Percentiles rank a stretch among this genome's conserved stretches.
Conservation (phyloP, 768 basidiomycete species). For the Grammothele lineata region DNA sequence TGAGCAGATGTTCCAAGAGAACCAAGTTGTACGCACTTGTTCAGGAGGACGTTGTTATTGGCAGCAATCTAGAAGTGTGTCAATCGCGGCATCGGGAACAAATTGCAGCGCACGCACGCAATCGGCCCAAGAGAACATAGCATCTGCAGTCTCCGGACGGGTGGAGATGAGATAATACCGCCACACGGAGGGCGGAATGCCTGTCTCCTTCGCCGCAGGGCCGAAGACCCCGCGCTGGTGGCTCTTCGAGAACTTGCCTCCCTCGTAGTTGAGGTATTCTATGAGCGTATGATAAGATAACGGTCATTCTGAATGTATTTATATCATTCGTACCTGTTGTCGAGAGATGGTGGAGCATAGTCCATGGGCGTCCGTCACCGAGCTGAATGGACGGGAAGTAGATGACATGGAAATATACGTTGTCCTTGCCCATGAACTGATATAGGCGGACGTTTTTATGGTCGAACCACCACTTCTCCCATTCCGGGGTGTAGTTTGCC, state of each 20-base stretch:
- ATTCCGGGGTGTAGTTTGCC: conserved; percentile 88
- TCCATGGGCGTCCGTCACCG: conserved; percentile 90
- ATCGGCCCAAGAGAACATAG: conserved; percentile 96
- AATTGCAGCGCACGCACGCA: conserved; percentile 54
- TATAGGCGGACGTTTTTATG: conserved; percentile 85
- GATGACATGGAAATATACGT: conserved; percentile 97
- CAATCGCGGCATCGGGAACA: not conserved
- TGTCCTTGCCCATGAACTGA: conserved; percentile 99
- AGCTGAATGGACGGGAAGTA: conserved; percentile 90
- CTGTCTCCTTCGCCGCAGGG: conserved; percentile 88
- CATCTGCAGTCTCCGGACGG: conserved; percentile 89
- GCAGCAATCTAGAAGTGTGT: conserved; percentile 76
- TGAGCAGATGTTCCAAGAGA: too few species aligned
- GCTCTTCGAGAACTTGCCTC: conserved; percentile 98
- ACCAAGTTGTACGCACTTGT: conserved; percentile 64
- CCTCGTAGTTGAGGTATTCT: conserved; percentile 99
- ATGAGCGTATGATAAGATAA: not conserved
- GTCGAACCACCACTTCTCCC: conserved; percentile 97
- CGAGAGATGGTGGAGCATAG: conserved; percentile 88
- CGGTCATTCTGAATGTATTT: not conserved
- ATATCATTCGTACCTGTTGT: conserved; percentile 70
- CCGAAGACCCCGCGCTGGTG: conserved; percentile 97
- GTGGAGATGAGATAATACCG: conserved; percentile 92
- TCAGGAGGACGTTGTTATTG: conserved; percentile 90
- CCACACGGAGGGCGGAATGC: conserved; percentile 93